Evolutionary conservation across 108 stramenopile species (phyloP).

Genomic region (Nannochloropsis gaditana): DNA sequence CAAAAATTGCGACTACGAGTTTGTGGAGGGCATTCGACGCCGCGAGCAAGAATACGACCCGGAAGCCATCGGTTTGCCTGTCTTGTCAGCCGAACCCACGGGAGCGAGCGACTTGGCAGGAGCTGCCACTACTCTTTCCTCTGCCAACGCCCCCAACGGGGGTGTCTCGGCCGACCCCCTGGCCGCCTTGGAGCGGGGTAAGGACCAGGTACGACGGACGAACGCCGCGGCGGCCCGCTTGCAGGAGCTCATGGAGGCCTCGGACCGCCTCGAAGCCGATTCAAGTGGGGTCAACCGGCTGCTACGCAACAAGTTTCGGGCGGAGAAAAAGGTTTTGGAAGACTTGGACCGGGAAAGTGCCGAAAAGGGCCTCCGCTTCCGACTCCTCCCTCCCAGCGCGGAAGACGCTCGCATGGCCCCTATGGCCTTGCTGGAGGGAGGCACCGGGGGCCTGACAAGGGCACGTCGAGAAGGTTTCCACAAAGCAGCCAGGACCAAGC

Average conservation of each 20-base stretch:
- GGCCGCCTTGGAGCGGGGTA: not conserved
- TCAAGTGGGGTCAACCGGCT: constrained; percentile 17
- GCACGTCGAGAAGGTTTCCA: not conserved
- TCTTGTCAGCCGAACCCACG: not conserved
- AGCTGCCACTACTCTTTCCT: not conserved
- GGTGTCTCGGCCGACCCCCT: not conserved
- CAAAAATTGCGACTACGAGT: constrained; percentile 54
- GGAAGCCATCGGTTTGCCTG: constrained; percentile 6
- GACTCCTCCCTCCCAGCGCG: not conserved
- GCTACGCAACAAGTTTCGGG: not conserved
- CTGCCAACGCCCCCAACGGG: not conserved
- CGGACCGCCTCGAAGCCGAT: not conserved
- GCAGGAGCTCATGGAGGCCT: not conserved
- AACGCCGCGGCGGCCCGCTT: constrained; percentile 9
- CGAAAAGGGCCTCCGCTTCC: not conserved
- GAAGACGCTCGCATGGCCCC: not conserved
- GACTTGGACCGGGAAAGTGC: not conserved
- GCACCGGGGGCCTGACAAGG: not conserved
- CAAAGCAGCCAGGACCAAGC: not conserved
- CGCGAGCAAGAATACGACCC: not conserved
- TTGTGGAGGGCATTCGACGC: constrained; percentile 48
- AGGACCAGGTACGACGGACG: not conserved
- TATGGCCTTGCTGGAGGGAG: not conserved
- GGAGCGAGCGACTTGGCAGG: not conserved
- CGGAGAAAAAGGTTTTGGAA: not conserved